Base-by-base conservation (phyloP, 2,329 filamentous ascomycete genomes). In the Neonectria neomacrospora region DNA sequence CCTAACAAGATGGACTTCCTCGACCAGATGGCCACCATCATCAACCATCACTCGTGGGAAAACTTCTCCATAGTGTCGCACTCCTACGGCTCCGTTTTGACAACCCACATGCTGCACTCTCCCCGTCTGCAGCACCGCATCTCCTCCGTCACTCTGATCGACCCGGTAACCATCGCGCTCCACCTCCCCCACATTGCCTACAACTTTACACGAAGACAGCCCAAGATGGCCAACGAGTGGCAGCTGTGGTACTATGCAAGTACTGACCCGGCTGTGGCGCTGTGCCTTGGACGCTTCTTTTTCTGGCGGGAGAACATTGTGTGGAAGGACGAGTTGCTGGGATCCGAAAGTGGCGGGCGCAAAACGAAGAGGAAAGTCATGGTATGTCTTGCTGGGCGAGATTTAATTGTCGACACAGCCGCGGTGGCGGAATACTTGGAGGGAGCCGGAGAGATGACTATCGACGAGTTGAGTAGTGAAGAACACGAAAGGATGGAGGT, bases 221-320 rank as follows among this genome's bases (percentile, higher is more conserved):
- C 86, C 3, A 78, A 67, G 73, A 78, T 59, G 60, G 89, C 90
- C n/a, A 91, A 90, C 65, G 89, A 93, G 75, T 89, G 86, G 80
- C 85, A 90, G 73, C 79, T 93, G 14, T 90, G 87, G 82, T 93
- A 90, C 70, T 92, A 91, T 73, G 90, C 88, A 6, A 87, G 84
- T 47, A 89, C 84, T 57, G 90, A 93, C 68, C 86, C 88, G 28
- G 88, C 88, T 2, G 87, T 91, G 2, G 85, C 90, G 10, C 84
- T 90, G 59, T 88, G 86, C 10, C 79, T 93, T 1, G 86, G 84
- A 0, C 80, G 90, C 3, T 84, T 89, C 69, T 92, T 93, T 77
- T 91, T 91, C 77, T 93, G 90, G 91, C 82, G 82, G 26, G 84
- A 92, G 68, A 91, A 90, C 66, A 86, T 91, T 41, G 77, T 91